Conservation (phyloP, 768 basidiomycete genomes). For the Hypsizygus marmoreus region DNA sequence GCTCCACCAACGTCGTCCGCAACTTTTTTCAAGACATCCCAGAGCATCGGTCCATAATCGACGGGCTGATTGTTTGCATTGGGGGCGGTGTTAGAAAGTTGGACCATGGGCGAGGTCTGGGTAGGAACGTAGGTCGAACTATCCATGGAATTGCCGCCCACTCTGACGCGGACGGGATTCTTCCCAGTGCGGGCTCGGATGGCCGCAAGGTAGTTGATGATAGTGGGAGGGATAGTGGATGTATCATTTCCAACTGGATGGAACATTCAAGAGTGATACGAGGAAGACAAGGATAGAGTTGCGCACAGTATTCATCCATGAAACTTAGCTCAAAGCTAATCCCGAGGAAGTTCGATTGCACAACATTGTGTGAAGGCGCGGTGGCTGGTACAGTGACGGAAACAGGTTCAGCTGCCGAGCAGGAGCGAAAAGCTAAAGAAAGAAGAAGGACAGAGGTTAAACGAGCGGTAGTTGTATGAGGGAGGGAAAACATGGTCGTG, state of each 20-base stretch:
- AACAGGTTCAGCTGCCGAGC: constrained; percentile 27
- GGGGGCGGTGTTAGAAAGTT: constrained; percentile 31
- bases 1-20: constrained; percentile 27
- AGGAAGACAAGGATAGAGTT: neutral
- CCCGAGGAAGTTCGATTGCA: constrained; percentile 60
- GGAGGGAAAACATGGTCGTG: constrained; percentile 6
- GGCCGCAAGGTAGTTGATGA: constrained; percentile 61
- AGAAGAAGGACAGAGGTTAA: constrained; percentile 12
- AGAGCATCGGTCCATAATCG: constrained; percentile 47
- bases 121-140: constrained; percentile 43
- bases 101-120: constrained; percentile 43
- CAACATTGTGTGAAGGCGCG: constrained; percentile 38
- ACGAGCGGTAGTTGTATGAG: constrained; percentile 12
- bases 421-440: constrained; percentile 9
- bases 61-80: constrained; percentile 50
- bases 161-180: constrained; percentile 44
- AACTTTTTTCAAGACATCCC: constrained; percentile 47
- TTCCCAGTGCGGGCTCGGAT: constrained; percentile 49
- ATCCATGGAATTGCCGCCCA: constrained; percentile 53
- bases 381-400: constrained; percentile 33
- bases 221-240: constrained; percentile 47
- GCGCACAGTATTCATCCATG: constrained; percentile 55
- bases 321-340: constrained; percentile 67
- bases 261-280: neutral
- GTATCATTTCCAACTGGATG: constrained; percentile 53